Evolutionary conservation across 2,329 filamentous ascomycete species (phyloP).

Genomic region (Aspergillus sp.): DNA sequence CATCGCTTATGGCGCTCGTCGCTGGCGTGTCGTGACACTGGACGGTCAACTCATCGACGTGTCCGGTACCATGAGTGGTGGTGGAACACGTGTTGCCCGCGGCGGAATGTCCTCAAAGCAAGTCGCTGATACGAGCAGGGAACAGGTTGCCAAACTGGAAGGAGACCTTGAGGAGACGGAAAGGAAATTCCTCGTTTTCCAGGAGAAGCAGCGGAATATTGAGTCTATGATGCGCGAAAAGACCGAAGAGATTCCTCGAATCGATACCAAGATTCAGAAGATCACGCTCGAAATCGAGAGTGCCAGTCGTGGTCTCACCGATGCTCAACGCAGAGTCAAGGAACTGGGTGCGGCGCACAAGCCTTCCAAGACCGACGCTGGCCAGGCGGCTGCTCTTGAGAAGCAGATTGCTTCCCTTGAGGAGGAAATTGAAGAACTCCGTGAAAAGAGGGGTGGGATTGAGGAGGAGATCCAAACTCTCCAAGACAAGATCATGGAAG

Average conservation of each 20-base stretch:
- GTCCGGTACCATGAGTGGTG: slow-evolving; percentile 97
- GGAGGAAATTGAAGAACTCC: slow-evolving; percentile 71
- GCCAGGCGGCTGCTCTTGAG: slow-evolving; percentile 63
- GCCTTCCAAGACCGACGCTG: slow-evolving; percentile 72
- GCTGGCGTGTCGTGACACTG: slow-evolving; percentile 94
- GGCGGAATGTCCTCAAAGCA: slow-evolving; percentile 97
- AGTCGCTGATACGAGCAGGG: slow-evolving; percentile 75
- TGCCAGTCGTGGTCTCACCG: slow-evolving; percentile 71
- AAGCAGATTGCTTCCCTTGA: slow-evolving; percentile 70
- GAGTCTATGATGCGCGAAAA: slow-evolving; percentile 67
- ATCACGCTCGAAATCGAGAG: slow-evolving; percentile 82
- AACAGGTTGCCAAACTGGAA: slow-evolving; percentile 83
- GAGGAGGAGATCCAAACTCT: slow-evolving; percentile 89
- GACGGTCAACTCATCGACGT: slow-evolving; percentile 95
- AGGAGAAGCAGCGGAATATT: slow-evolving; percentile 73
- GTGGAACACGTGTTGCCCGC: slow-evolving; percentile 80
- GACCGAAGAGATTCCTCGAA: slow-evolving; percentile 68
- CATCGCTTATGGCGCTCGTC: slow-evolving; percentile 85
- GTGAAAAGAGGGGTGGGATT: slow-evolving; percentile 75
- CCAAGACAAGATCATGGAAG: slow-evolving; percentile 97
- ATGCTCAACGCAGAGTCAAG: slow-evolving; percentile 76
- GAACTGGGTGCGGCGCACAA: slow-evolving; percentile 77
- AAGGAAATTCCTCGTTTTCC: slow-evolving; percentile 73
- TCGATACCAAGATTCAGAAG: slow-evolving; percentile 91
- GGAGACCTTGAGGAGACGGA: slow-evolving; percentile 79